These are phyloP conservation scores for Sherardia arvensis DNA, from an alignment of 257 asterid species.

Conservation along the genomic window DNA sequence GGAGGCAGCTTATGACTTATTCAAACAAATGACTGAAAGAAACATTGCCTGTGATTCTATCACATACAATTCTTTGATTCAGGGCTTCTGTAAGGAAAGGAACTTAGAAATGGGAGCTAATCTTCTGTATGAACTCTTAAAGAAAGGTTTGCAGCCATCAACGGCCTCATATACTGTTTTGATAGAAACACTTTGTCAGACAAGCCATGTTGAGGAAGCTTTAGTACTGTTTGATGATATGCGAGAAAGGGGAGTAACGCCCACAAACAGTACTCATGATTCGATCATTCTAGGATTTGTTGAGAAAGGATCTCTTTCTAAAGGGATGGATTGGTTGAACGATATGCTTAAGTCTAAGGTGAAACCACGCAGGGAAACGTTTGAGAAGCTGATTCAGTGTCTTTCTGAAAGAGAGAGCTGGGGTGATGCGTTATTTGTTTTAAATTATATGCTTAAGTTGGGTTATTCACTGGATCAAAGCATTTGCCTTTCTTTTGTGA, in stretches of 20 bases:
- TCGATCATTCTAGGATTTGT: slow-evolving; percentile 37
- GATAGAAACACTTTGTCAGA: slow-evolving; percentile 36
- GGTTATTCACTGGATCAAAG: slow-evolving; percentile 30
- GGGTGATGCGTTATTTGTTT: slow-evolving; percentile 34
- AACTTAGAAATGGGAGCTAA: slow-evolving; percentile 27
- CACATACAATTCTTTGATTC: slow-evolving; percentile 44
- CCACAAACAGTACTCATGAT: slow-evolving; percentile 23
- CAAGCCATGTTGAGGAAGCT: slow-evolving; percentile 44
- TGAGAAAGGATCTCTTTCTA: slow-evolving; percentile 32
- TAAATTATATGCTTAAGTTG: slow-evolving; percentile 39
- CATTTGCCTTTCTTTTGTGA: slow-evolving; percentile 28
- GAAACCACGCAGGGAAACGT: slow-evolving; percentile 39
- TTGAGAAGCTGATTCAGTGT: slow-evolving; percentile 35
- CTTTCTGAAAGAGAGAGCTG: slow-evolving; percentile 32
- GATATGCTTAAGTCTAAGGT: slow-evolving; percentile 31
- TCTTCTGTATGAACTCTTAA: slow-evolving; percentile 33
- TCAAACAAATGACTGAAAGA: slow-evolving; percentile 40
- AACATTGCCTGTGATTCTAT: slow-evolving; percentile 31
- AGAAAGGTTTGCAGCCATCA: slow-evolving; percentile 40
- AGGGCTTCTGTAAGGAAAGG: slow-evolving; percentile 39
- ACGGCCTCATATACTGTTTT: slow-evolving; percentile 29
- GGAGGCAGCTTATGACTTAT: slow-evolving; percentile 41
- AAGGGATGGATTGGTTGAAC: slow-evolving; percentile 40
- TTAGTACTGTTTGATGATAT: slow-evolving; percentile 46
- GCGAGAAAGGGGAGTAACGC: slow-evolving; percentile 38